Percentiles rank a stretch among this genome's conserved stretches.
These are phyloP conservation scores for Anacardium occidentale DNA, from an alignment of 345 rosid species.

Conservation along the genomic window DNA sequence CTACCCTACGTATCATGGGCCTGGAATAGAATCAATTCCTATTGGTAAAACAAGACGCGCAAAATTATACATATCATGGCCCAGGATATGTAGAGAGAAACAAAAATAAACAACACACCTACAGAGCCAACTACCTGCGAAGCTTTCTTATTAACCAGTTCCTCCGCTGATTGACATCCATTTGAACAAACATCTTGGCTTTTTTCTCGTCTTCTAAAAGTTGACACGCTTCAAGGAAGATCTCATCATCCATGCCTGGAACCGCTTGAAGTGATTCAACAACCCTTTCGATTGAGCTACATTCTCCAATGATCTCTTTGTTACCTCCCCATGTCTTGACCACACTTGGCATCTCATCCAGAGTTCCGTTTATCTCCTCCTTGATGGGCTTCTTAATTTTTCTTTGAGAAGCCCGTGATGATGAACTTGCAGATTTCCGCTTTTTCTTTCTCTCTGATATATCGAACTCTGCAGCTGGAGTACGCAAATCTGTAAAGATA, in stretches of 20 bases:
- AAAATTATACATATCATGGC: too few species aligned
- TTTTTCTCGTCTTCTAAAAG: conserved; percentile 45
- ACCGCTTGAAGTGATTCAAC: conserved; percentile 50
- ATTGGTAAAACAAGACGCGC: too few species aligned
- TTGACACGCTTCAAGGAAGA: conserved; percentile 48
- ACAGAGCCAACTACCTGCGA: conserved; percentile 10
- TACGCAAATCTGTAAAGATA: conserved; percentile 22
- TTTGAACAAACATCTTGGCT: conserved; percentile 36
- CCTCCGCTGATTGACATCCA: conserved; percentile 40
- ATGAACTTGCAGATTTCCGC: conserved; percentile 27
- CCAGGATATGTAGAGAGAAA: neutral
- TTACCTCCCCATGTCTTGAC: neutral
- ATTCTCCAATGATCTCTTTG: conserved; percentile 11
- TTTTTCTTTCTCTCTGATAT: conserved; percentile 24
- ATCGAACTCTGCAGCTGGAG: conserved; percentile 29
- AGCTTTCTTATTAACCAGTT: conserved; percentile 37
- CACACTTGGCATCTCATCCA: conserved; percentile 4
- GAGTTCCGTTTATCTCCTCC: conserved; percentile 22
- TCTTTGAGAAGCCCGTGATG: conserved; percentile 19
- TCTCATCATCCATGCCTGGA: conserved; percentile 47
- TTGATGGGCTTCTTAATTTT: conserved; percentile 26
- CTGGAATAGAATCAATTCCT: too few species aligned
- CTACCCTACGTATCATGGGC: too few species aligned
- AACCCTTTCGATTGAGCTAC: conserved; percentile 36
- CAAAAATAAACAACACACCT: neutral